Base-by-base conservation (phyloP, 495 filamentous ascomycete species). In the Penicillium ucsense region DNA sequence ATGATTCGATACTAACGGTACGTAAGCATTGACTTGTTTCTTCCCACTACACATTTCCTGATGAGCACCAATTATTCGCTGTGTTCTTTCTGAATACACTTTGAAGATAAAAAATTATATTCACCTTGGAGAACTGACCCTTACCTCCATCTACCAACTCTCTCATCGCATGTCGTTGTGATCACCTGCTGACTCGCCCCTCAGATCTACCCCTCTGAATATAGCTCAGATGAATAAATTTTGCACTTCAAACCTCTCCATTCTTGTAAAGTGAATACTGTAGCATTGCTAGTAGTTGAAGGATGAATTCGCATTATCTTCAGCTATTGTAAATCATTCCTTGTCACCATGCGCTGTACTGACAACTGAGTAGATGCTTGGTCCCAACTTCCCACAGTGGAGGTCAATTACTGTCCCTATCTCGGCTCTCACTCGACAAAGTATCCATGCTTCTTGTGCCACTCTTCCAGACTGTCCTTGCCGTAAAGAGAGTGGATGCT, bases 51-150 rank as follows among this genome's bases (percentile, higher is more conserved):
- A 39, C 36, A 20, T 62, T 65, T 57, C 71, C 72, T 90, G 81
- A 79, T 85, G 82, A 89, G 63, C 62, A 76, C 73, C 74, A 69
- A 77, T 74, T 75, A 71, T 81, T 85, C 77, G 79, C 82, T 86
- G 82, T 84, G 81, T 85, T 86, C 78, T 82, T 85, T 74, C 84
- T 74, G 76, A 88, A 77, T 63, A 70, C 72, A 77, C 60, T 3
- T 43, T 77, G 87, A 85, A 83, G 75, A 86, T 87, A 77, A 79
- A 76, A 43, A 64, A 59, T 65, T 55, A 67, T 72, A 78, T 84
- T 86, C 85, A 91, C 84, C 84, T 94, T 91, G 86, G 88, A 91
- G 88, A 94, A 85, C 88, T 94, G 88, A 94, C 73, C 61, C 52
- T 41, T 45, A 46, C 47, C 42, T 43, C 49, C 46, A 57, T 55